phyloP scores from a whole-genome alignment of 352 stramenopile genomes.

The Pythium rishiriense region DNA sequence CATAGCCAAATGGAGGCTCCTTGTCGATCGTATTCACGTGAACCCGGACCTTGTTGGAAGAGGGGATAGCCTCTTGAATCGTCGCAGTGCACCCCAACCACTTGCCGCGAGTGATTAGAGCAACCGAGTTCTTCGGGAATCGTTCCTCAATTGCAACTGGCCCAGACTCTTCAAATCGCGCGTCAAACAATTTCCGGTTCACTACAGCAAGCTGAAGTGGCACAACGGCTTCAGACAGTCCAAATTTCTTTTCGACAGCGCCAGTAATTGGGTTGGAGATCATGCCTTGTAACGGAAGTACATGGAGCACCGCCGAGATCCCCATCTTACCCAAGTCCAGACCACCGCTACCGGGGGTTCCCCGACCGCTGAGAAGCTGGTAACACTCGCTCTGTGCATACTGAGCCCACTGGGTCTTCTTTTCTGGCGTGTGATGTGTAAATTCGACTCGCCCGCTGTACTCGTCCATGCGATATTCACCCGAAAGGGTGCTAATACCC shows the following conservation, averaged over 20 bases:
- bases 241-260: slow-evolving; percentile 96
- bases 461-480: slow-evolving; percentile 55
- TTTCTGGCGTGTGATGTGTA: slow-evolving; percentile 41
- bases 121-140: slow-evolving; percentile 86
- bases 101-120: slow-evolving; percentile 88
- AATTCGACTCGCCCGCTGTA: slow-evolving; percentile 35
- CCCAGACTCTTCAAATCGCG: slow-evolving; percentile 90
- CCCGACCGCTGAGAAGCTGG: slow-evolving; percentile 71
- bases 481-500: slow-evolving; percentile 63
- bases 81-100: slow-evolving; percentile 92
- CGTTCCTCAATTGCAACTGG: slow-evolving; percentile 85
- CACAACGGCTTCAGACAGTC: slow-evolving; percentile 92
- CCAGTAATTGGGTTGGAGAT: slow-evolving; percentile 93
- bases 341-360: slow-evolving; percentile 86
- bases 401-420: slow-evolving; percentile 69
- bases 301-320: slow-evolving; percentile 69
- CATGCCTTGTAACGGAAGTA: slow-evolving; percentile 93
- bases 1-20: slow-evolving; percentile 95
- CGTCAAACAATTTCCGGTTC: slow-evolving; percentile 91
- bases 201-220: slow-evolving; percentile 95
- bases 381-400: slow-evolving; percentile 69
- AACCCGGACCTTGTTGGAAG: slow-evolving; percentile 88
- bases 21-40: slow-evolving; percentile 91
- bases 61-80: slow-evolving; percentile 49
- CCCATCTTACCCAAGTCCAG: slow-evolving; percentile 90